A percentile compares a stretch with the other conserved stretches of the same genome.
phyloP scores from a whole-genome alignment of 23 red algal species.

The Gracilariopsis chorda region DNA sequence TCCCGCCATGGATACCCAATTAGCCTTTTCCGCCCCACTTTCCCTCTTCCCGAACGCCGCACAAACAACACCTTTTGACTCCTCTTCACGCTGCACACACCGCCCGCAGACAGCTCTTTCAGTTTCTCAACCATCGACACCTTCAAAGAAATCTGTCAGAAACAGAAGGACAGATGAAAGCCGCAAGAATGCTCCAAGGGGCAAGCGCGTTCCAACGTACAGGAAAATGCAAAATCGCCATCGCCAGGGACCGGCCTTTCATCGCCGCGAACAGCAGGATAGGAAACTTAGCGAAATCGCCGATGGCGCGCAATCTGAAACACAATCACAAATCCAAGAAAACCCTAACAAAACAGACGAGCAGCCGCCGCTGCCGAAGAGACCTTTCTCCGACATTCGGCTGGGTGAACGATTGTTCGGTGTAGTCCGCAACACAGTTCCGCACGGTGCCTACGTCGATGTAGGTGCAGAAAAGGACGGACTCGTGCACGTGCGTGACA shows the following conservation, averaged over 20 bases:
- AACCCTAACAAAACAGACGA: too few relatives aligned
- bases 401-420: conserved; percentile 64
- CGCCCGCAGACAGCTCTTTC: too few relatives aligned
- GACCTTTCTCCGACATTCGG: conserved; percentile 39
- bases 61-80: too few relatives aligned
- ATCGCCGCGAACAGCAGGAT: background rate
- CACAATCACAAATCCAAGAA: background rate
- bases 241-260: background rate
- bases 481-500: conserved; percentile 81
- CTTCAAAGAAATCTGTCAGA: too few relatives aligned
- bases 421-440: conserved; percentile 53
- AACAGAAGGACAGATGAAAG: background rate
- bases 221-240: conserved; percentile 21
- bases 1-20: too few relatives aligned
- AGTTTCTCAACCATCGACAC: too few relatives aligned
- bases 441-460: conserved; percentile 78
- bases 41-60: too few relatives aligned
- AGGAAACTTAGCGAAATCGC: background rate
- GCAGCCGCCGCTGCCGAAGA: background rate
- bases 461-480: conserved; percentile 77
- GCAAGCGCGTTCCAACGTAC: conserved; percentile 23
- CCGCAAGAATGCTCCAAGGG: background rate
- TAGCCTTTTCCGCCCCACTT: too few relatives aligned
- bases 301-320: background rate
- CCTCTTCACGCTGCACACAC: too few relatives aligned